Evolutionary conservation across 2,329 filamentous ascomycete species (phyloP).

Genomic region (Fusarium penzigii): DNA sequence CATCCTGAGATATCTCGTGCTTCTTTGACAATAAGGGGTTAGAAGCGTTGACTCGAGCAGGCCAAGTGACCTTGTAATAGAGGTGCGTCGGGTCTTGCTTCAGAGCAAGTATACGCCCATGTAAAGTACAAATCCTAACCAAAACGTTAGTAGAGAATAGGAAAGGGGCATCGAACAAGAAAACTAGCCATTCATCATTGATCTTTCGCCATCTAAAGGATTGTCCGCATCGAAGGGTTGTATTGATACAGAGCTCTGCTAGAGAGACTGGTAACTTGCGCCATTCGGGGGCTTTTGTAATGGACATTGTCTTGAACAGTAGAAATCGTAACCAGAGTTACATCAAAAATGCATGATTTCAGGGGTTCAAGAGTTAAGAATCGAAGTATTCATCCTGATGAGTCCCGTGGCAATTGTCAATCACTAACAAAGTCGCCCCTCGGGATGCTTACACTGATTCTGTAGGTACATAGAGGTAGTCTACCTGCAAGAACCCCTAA

Average conservation of each 20-base stretch:
- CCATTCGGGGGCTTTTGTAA: conserved; percentile 71
- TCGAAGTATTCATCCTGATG: not conserved
- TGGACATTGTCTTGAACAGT: conserved; percentile 32
- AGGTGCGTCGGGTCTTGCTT: conserved; percentile 79
- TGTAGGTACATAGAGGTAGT: too few relatives aligned
- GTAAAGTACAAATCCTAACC: conserved; percentile 74
- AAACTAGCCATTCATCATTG: conserved; percentile 73
- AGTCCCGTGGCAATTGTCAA: conserved; percentile 3
- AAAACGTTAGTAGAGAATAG: not conserved
- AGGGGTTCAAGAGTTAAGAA: not conserved
- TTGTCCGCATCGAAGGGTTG: conserved; percentile 90
- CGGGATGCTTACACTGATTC: too few relatives aligned
- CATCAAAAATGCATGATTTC: not conserved
- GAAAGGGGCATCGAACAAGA: not conserved
- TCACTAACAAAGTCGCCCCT: not conserved
- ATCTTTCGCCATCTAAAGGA: conserved; percentile 95
- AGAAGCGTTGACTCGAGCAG: conserved; percentile 26
- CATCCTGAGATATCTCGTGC: conserved; percentile 25
- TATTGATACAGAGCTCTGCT: conserved; percentile 89
- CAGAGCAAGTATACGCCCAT: conserved; percentile 81
- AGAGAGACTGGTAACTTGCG: conserved; percentile 80
- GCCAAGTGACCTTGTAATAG: conserved; percentile 75
- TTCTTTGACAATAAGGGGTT: conserved; percentile 6
- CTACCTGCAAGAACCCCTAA: not conserved
- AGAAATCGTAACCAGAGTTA: not conserved